Evolutionary conservation across 2,329 filamentous ascomycete species (phyloP).

Genomic region (Epichloe brachyelytri): DNA sequence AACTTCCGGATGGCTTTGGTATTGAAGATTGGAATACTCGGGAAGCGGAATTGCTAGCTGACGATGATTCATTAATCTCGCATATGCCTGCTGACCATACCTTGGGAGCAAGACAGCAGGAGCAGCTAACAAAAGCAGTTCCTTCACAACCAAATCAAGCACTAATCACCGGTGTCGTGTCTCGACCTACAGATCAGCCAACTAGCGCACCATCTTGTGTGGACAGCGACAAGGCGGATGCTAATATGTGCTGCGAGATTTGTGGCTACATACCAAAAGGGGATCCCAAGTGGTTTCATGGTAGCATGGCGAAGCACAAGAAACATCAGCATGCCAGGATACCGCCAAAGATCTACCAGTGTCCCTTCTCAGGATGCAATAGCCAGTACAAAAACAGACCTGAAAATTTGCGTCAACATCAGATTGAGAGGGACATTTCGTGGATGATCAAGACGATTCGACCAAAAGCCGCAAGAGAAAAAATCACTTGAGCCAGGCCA

Average conservation of each 20-base stretch:
- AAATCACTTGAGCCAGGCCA: conserved; percentile 22
- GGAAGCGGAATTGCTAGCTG: too few relatives aligned
- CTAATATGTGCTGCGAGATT: conserved; percentile 33
- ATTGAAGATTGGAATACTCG: too few relatives aligned
- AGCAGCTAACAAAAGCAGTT: conserved; percentile 21
- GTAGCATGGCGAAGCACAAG: conserved; percentile 45
- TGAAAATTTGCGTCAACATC: conserved; percentile 43
- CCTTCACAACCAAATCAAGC: neutral
- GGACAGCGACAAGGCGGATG: conserved; percentile 20
- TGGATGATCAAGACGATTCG: conserved; percentile 27
- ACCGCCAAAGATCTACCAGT: conserved; percentile 36
- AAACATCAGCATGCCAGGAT: conserved; percentile 32
- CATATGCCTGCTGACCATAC: too few relatives aligned
- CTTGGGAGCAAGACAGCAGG: too few relatives aligned
- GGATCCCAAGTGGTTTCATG: conserved; percentile 44
- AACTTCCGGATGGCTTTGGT: too few relatives aligned
- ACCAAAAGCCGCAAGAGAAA: conserved; percentile 34
- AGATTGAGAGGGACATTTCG: conserved; percentile 41
- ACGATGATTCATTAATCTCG: too few relatives aligned
- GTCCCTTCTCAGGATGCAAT: conserved; percentile 38
- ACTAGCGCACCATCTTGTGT: neutral
- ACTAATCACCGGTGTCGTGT: neutral
- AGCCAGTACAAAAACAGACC: conserved; percentile 43
- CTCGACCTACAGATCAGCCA: neutral
- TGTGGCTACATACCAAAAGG: conserved; percentile 44